phyloP scores from a whole-genome alignment of 2,329 filamentous ascomycete genomes.

The Paracamarosporium sp. region DNA sequence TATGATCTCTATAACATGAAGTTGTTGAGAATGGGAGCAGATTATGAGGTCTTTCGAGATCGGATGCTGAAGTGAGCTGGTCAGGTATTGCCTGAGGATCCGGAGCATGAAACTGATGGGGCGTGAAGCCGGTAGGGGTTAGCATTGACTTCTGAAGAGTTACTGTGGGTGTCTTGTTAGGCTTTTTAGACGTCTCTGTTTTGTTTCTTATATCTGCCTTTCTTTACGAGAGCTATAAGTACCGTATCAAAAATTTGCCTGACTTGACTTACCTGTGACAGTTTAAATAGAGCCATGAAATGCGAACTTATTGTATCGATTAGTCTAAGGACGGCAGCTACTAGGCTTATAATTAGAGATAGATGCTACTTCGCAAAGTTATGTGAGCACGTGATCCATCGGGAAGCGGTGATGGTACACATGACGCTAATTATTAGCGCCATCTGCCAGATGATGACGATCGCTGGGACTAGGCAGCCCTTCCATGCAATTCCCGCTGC shows the following conservation, averaged over 20 bases:
- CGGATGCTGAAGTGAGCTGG: conserved; percentile 1
- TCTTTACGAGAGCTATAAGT: too few relatives aligned
- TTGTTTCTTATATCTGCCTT: too few relatives aligned
- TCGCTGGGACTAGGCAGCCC: background rate
- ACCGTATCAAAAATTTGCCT: too few relatives aligned
- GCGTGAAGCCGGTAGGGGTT: background rate
- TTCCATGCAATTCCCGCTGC: background rate
- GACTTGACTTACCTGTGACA: too few relatives aligned
- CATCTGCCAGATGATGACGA: conserved; percentile 6
- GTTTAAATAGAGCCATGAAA: too few relatives aligned
- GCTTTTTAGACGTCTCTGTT: too few relatives aligned
- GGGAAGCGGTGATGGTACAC: conserved; percentile 4
- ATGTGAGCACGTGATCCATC: background rate
- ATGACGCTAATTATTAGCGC: conserved; percentile 9
- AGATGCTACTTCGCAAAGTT: too few relatives aligned
- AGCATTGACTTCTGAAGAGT: background rate
- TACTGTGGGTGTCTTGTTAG: too few relatives aligned
- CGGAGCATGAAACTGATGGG: background rate
- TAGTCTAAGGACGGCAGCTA: too few relatives aligned
- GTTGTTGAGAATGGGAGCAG: conserved; percentile 36
- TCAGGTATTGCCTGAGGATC: background rate
- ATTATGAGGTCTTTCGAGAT: conserved; percentile 28
- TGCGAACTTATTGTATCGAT: too few relatives aligned
- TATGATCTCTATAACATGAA: conserved; percentile 31
- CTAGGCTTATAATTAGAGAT: too few relatives aligned